These are phyloP conservation scores for Epichloe gansuensis DNA, from an alignment of 2,329 filamentous ascomycete species.

Conservation along the genomic window DNA sequence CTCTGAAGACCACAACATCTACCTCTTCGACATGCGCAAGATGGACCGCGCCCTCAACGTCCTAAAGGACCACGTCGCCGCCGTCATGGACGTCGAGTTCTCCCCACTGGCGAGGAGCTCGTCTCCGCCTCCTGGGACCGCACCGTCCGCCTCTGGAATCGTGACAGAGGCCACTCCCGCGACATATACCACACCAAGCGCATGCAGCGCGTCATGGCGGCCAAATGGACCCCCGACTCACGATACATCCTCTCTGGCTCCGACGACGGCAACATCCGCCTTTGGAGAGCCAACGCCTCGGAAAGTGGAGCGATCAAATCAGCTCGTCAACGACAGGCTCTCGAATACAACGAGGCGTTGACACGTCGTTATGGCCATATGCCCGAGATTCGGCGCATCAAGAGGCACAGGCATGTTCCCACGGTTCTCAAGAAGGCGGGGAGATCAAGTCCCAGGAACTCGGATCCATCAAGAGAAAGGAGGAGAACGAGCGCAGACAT, in stretches of 20 bases:
- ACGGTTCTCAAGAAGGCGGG: slow-evolving; percentile 90
- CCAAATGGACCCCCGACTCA: slow-evolving; percentile 75
- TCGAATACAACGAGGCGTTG: slow-evolving; percentile 85
- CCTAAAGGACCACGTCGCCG: slow-evolving; percentile 75
- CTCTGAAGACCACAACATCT: slow-evolving; percentile 85
- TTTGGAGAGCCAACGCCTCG: slow-evolving; percentile 85
- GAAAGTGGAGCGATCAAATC: slow-evolving; percentile 76
- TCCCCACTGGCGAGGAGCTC: slow-evolving; percentile 86
- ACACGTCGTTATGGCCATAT: slow-evolving; percentile 82
- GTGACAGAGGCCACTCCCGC: slow-evolving; percentile 68
- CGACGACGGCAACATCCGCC: slow-evolving; percentile 76
- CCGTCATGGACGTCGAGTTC: slow-evolving; percentile 95
- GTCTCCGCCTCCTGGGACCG: slow-evolving; percentile 80
- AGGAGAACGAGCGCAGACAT: slow-evolving; percentile 92
- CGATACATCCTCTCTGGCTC: slow-evolving; percentile 84
- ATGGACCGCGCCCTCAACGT: slow-evolving; percentile 81
- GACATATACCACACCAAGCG: slow-evolving; percentile 97
- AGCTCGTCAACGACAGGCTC: slow-evolving; percentile 68
- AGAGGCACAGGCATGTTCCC: slow-evolving; percentile 80
- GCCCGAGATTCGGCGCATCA: slow-evolving; percentile 88
- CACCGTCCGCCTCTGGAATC: slow-evolving; percentile 75
- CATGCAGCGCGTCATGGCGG: slow-evolving; percentile 89
- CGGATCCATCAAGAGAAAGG: slow-evolving; percentile 72
- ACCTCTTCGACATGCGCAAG: slow-evolving; percentile 86
- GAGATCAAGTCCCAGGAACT: slow-evolving; percentile 92